phyloP scores from a whole-genome alignment of 2,329 filamentous ascomycete species.

The Cylindrodendrum hubeiense region DNA sequence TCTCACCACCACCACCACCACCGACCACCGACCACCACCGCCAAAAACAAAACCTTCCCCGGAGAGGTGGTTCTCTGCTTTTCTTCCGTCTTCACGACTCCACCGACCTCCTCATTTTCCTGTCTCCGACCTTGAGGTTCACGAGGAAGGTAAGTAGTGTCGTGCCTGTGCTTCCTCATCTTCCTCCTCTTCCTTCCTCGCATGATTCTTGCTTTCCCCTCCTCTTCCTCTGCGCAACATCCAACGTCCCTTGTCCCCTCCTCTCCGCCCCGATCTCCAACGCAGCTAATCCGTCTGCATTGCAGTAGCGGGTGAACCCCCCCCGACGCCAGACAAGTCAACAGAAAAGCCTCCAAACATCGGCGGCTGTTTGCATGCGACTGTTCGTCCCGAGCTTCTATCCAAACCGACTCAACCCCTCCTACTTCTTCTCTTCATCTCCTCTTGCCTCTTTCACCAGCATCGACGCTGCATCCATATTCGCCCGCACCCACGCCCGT shows the following conservation, averaged over 20 bases:
- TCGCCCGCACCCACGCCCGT: slow-evolving; percentile 4
- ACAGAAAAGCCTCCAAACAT: slow-evolving; percentile 30
- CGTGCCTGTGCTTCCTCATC: slow-evolving; percentile 41
- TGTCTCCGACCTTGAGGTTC: slow-evolving; percentile 45
- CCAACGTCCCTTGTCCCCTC: slow-evolving; percentile 22
- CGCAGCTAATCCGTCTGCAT: slow-evolving; percentile 49
- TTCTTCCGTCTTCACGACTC: slow-evolving; percentile 51
- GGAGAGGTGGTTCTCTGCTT: slow-evolving; percentile 43
- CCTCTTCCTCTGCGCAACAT: slow-evolving; percentile 29
- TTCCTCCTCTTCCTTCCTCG: slow-evolving; percentile 42
- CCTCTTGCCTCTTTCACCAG: slow-evolving; percentile 11
- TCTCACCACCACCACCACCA: slow-evolving; percentile 44
- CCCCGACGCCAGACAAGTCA: slow-evolving; percentile 29
- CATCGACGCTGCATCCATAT: slow-evolving; percentile 11
- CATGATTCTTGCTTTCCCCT: slow-evolving; percentile 17
- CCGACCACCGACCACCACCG: slow-evolving; percentile 42
- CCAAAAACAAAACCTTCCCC: slow-evolving; percentile 51
- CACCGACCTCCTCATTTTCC: slow-evolving; percentile 51
- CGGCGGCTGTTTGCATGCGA: slow-evolving; percentile 37
- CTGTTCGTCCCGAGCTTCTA: slow-evolving; percentile 28
- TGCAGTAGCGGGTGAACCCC: slow-evolving; percentile 45
- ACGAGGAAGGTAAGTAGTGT: slow-evolving; percentile 31
- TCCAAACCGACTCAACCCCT: slow-evolving; percentile 20
- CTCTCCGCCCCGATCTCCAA: slow-evolving; percentile 40
- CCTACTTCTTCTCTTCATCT: slow-evolving; percentile 18